Evolutionary conservation across 345 rosid species (phyloP).

Genomic region (Rhodomyrtus tomentosa): DNA sequence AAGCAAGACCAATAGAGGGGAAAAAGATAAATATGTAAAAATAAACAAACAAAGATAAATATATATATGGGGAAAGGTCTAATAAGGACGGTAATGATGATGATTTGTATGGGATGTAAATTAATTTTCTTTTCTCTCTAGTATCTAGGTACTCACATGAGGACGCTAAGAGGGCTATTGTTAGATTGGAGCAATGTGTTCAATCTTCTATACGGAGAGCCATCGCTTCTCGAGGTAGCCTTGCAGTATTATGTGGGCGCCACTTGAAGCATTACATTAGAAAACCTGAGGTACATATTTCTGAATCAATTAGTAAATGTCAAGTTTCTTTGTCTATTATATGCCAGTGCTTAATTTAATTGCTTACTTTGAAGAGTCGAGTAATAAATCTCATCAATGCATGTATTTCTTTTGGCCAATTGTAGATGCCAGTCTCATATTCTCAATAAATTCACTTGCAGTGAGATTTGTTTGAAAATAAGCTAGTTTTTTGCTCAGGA

Average conservation of each 20-base stretch:
- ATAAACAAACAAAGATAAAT: no score
- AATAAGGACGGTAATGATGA: no score
- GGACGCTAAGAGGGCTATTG: conserved; percentile 32
- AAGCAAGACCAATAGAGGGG: no score
- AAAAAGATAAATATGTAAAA: no score
- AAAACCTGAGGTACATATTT: conserved; percentile 42
- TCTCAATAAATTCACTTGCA: not conserved
- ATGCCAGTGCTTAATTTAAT: not conserved
- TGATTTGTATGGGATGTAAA: not conserved
- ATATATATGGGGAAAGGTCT: no score
- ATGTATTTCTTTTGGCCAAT: not conserved
- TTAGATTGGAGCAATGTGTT: conserved; percentile 63
- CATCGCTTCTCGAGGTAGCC: conserved; percentile 49
- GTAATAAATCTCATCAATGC: not conserved
- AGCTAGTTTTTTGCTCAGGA: not conserved
- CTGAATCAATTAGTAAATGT: not conserved
- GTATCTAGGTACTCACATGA: conserved; percentile 48
- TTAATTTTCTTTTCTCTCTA: conserved; percentile 11
- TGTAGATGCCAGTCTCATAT: not conserved
- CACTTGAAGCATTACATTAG: conserved; percentile 56
- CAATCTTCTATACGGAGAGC: conserved; percentile 51
- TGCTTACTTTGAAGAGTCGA: not conserved
- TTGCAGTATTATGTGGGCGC: conserved; percentile 62
- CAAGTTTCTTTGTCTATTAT: not conserved
- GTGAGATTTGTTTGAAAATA: not conserved